Base-by-base conservation (phyloP, 129 eudicot species). In the Rutidosis leptorrhynchoides region DNA sequence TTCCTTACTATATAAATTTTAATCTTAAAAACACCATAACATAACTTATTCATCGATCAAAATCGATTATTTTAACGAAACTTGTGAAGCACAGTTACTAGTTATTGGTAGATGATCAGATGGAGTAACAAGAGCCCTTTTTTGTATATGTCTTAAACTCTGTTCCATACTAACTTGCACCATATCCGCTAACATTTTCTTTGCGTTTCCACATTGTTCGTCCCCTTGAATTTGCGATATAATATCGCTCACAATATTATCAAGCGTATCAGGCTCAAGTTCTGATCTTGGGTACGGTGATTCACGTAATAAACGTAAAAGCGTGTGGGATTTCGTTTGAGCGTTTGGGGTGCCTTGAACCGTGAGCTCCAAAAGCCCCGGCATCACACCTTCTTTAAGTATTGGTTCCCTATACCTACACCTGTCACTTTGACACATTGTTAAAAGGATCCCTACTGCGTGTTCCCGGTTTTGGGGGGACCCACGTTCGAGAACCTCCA, bases 161-260 rank as follows among this genome's bases (percentile, higher is more conserved):
- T 86, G 90, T 70, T 94, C 96, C 99, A 94, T 94, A 70, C 99
- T 94, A 43, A 89, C 96, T 78, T 86, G 99, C 42, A 94, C 96
- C 99, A 94, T 94, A 78, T 89, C 99, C 1, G 97, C 75, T 25
- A 94, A 79, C 99, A 94, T 86, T 72, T 89, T 80, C 77, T 89
- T 89, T 35, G 99, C 99, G 27, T 89, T 94, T 25, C 95, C 95
- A 2, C 81, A 65, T 71, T 94, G 96, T 23, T 86, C 99, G 16
- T 94, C 99, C 1, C 89, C 87, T 25, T 94, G 93, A 20, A 93
- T 83, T 68, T 77, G 90, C 10, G 95, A 93, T 62, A 93, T 86
- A 11, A 93, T 74, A 61, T 77, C 84, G 69, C 81, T 78, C 53
- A 93, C 95, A 1, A 93, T 89, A 40, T 93, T 89, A 75, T 93